Evolutionary conservation across 1,284 basidiomycete genomes (phyloP), one percentile per base, ranked within the genome.

Genomic region (Vanrija sp.): DNA sequence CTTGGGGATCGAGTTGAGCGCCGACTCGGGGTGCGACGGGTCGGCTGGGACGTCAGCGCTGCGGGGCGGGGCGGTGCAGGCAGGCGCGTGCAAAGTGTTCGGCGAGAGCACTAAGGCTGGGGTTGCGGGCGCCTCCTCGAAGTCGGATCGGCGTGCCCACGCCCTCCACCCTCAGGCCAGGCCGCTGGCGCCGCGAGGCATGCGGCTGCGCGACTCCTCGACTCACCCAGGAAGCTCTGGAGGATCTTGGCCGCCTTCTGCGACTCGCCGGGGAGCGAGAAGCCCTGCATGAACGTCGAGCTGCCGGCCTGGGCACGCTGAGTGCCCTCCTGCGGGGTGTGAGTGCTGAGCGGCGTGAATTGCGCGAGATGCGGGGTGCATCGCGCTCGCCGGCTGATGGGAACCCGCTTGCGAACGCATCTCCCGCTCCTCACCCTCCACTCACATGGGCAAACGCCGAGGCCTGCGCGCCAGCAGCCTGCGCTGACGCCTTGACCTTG

Each of bases 1-100:
- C 75, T 97, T 97, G 9, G 96, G 96, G 63, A 98, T 89, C 6
- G 94, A 78, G 75, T 98, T 97, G 57, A 98, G 84, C 1, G 95
- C 95, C 38, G 90, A 91, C 66, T 89, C 84, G 12, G 93, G 93
- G 62, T 87, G 81, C 31, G 83, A 81, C 14, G 95, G 94, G 75
- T 97, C 87, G 57, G 95, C 95, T 92, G 68, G 10, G 31, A 20
- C 16, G 44, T 49, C 22, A 54, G 49, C 22, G 5, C 6, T 9
- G 27, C n/a, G 20, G 31, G 31, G 31, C 12, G 31, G 31, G 31
- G 31, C 31, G 31, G 31, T 31, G 31, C 31, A 31, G 31, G 31
- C 12, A 14, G 4, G 31, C 31, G 31, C 12, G 12, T 14, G 31
- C 38, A 15, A 18, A 10, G n/a, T 15, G n/a, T n/a, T 39, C 10